Evolutionary conservation across 495 filamentous ascomycete genomes (phyloP).

Genomic region (Podospora pseudoanserina): DNA sequence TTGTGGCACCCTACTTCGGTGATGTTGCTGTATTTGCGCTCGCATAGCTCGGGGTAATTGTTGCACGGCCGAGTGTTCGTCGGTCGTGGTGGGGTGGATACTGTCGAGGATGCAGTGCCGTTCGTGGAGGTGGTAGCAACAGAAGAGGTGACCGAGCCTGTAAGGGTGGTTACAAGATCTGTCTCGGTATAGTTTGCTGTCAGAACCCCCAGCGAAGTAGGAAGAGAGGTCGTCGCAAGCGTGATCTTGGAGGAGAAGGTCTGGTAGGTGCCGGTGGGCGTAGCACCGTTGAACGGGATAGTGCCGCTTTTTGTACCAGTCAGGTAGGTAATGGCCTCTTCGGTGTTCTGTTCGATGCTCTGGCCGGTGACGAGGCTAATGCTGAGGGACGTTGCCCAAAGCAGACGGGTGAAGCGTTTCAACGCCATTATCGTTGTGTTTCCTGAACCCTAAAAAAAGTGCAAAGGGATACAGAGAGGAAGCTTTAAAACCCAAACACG

Average conservation of each 20-base stretch:
- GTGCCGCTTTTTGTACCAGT: constrained; percentile 36
- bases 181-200: constrained; percentile 45
- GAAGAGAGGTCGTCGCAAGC: constrained; percentile 27
- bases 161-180: constrained; percentile 40
- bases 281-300: constrained; percentile 18
- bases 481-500: not conserved
- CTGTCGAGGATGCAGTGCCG: constrained; percentile 33
- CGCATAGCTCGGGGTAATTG: constrained; percentile 78
- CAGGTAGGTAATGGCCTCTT: constrained; percentile 36
- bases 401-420: not conserved
- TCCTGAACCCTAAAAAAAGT: not conserved
- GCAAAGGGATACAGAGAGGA: not conserved
- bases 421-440: not conserved
- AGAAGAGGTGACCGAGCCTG: constrained; percentile 35
- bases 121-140: constrained; percentile 30
- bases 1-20: constrained; percentile 84
- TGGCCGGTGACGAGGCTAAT: constrained; percentile 12
- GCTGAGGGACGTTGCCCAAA: constrained; percentile 5
- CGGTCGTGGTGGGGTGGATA: constrained; percentile 42
- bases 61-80: constrained; percentile 81
- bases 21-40: constrained; percentile 80
- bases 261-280: constrained; percentile 38
- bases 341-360: not conserved
- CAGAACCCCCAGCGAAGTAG: constrained; percentile 20
- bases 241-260: constrained; percentile 37